Evolutionary conservation across 1,284 basidiomycete species (phyloP).

Genomic region (Laetiporus sulphureus): DNA sequence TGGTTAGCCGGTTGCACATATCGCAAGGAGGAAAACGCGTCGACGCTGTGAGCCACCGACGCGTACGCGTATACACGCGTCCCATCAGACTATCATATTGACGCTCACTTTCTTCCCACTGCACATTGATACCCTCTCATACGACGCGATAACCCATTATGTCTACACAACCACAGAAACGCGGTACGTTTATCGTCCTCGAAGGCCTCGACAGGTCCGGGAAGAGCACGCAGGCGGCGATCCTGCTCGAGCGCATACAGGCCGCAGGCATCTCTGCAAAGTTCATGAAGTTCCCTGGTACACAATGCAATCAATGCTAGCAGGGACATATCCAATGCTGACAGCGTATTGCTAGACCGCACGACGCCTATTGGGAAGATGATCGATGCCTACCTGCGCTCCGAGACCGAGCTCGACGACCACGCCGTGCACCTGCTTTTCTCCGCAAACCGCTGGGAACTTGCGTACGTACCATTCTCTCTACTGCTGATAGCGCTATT

Average conservation of each 20-base stretch:
- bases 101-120: too few species aligned
- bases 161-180: conserved; percentile 47
- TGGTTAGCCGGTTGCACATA: too few species aligned
- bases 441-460: conserved; percentile 96
- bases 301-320: conserved; percentile 13
- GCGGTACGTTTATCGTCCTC: conserved; percentile 85
- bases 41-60: too few species aligned
- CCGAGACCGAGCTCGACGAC: conserved; percentile 83
- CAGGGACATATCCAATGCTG: neutral
- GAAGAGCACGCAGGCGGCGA: conserved; percentile 79
- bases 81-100: too few species aligned
- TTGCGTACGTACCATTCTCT: conserved; percentile 53
- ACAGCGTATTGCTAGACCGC: conserved; percentile 56
- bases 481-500: conserved; percentile 7
- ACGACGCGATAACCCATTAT: too few species aligned
- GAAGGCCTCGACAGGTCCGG: conserved; percentile 94
- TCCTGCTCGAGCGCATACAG: conserved; percentile 49
- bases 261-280: conserved; percentile 35
- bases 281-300: conserved; percentile 85
- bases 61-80: too few species aligned
- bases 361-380: conserved; percentile 89
- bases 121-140: too few species aligned
- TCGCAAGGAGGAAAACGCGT: too few species aligned
- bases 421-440: conserved; percentile 92
- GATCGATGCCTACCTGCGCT: conserved; percentile 90